phyloP scores from a whole-genome alignment of 1,139 yeast genomes.

The Yamadazyma conglobata region DNA sequence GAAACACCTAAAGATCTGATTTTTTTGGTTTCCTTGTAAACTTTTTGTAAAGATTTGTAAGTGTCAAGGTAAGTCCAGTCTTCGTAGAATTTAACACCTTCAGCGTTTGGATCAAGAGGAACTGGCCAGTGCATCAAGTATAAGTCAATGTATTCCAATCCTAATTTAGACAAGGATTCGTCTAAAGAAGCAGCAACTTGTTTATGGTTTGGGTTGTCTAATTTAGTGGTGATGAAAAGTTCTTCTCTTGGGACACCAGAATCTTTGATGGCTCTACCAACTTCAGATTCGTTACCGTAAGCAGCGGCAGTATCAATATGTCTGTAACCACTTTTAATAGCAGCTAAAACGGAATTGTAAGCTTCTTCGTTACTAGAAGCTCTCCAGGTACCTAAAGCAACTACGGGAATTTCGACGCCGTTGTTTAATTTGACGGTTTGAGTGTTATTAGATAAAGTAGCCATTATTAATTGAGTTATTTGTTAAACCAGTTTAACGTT shows the following conservation, averaged over 20 bases:
- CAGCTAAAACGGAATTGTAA: slow-evolving; percentile 56
- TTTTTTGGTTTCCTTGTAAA: slow-evolving; percentile 49
- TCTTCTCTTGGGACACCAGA: slow-evolving; percentile 71
- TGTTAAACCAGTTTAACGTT: no score
- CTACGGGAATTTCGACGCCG: slow-evolving; percentile 64
- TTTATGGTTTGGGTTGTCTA: slow-evolving; percentile 68
- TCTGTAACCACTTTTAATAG: slow-evolving; percentile 67
- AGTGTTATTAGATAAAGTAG: slow-evolving; percentile 17
- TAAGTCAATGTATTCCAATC: slow-evolving; percentile 79
- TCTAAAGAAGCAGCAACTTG: slow-evolving; percentile 55
- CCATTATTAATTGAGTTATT: no score
- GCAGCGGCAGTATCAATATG: slow-evolving; percentile 81
- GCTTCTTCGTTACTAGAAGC: slow-evolving; percentile 54
- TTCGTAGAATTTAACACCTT: slow-evolving; percentile 14
- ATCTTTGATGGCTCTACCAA: slow-evolving; percentile 64
- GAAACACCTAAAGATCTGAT: slow-evolving; percentile 72
- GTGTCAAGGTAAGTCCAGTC: slow-evolving; percentile 63
- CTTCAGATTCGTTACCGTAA: slow-evolving; percentile 64
- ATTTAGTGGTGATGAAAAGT: slow-evolving; percentile 75
- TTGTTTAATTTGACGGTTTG: slow-evolving; percentile 49
- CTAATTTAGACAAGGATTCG: slow-evolving; percentile 61
- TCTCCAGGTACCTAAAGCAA: slow-evolving; percentile 81
- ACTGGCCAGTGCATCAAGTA: slow-evolving; percentile 89
- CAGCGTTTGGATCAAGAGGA: slow-evolving; percentile 34
- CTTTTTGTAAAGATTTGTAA: slow-evolving; percentile 64